Base-by-base conservation (phyloP, 2,329 filamentous ascomycete genomes). In the Gliomastix tumulicola region DNA sequence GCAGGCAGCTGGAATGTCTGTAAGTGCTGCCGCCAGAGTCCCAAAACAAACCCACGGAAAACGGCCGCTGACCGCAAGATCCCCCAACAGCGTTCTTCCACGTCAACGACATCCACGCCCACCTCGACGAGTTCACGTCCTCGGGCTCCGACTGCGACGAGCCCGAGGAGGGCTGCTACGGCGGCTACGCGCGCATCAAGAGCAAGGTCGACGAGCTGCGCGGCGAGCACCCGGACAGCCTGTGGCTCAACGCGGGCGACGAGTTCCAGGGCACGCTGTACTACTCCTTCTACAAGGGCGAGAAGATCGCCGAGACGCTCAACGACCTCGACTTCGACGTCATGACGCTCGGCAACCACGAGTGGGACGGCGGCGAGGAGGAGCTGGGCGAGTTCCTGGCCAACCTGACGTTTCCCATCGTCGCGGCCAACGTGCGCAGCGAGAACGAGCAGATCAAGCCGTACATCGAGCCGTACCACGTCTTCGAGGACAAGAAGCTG, bases 201-300 rank as follows among this genome's bases (percentile, higher is more conserved):
- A 66, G 69, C 16, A 67, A 75, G 6, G 59, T 82, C 25, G 68
- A 79, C 36, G 64, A 71, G 47, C 67, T 75, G 19, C 69, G 76
- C 21, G 66, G 71, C 6, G 63, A 65, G 21, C 65, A 79, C 48
- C 68, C 73, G n/a, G 73, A 81, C 49, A 76, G 74, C 38, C 61
- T 83, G 13, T 74, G 76, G 59, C 60, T 83, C 32, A 80, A 83
- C 38, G 74, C 72, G 3, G 79, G 79, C n/a, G 79, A 83, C 46
- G 79, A 83, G 51, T 83, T 83, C 51, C 75, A 82, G 47, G 79
- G 79, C 37, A 83, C 79, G 1, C 63, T 82, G 7, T 83, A 81
- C 62, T 83, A 80, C 59, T 70, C 69, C 5, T 82, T 72, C 54
- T 83, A 83, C 48, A 71, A 72, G 13, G 75, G 76, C 18, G 76